Percentiles rank a stretch among this genome's conserved stretches.
Evolutionary conservation across 108 stramenopile species (phyloP).

Genomic region (Nitzschia inconspicua): DNA sequence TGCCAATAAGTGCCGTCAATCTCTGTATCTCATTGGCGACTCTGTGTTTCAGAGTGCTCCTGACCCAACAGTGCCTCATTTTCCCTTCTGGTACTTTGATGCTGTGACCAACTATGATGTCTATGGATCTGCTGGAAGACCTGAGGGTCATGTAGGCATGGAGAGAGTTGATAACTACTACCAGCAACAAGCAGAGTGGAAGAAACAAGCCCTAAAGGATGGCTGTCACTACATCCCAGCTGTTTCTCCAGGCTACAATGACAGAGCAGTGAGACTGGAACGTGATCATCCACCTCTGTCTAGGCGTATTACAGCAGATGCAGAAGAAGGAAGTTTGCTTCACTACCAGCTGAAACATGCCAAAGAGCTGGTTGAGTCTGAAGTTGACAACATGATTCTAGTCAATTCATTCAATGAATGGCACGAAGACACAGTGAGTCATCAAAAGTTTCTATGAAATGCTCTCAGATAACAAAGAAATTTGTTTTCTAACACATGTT

Average conservation of each 20-base stretch:
- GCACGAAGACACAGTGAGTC: constrained; percentile 42
- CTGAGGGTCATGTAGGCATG: constrained; percentile 14
- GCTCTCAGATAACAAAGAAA: too few species aligned
- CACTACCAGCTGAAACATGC: constrained; percentile 11
- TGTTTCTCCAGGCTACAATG: constrained; percentile 42
- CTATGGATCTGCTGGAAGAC: constrained; percentile 26
- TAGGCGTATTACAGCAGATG: constrained; percentile 12
- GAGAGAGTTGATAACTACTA: constrained; percentile 17
- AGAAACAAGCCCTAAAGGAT: constrained; percentile 11
- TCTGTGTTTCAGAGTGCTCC: constrained; percentile 14
- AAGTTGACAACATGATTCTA: constrained; percentile 18
- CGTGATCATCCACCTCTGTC: constrained; percentile 26
- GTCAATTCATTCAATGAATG: constrained; percentile 39
- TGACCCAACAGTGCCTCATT: not conserved
- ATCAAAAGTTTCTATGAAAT: too few species aligned
- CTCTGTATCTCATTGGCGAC: constrained; percentile 34
- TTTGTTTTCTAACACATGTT: too few species aligned
- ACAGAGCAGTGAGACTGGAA: constrained; percentile 33
- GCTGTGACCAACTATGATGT: constrained; percentile 45
- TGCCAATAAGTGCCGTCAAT: constrained; percentile 9
- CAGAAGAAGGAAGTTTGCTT: constrained; percentile 21
- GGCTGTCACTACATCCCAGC: constrained; percentile 27
- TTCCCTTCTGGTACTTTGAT: constrained; percentile 30
- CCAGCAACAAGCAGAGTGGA: constrained; percentile 21
- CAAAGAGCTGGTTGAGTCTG: constrained; percentile 11